Evolutionary conservation across 768 basidiomycete species (phyloP), one percentile per base, ranked within the genome.

Genomic region (Suillus alpinus): DNA sequence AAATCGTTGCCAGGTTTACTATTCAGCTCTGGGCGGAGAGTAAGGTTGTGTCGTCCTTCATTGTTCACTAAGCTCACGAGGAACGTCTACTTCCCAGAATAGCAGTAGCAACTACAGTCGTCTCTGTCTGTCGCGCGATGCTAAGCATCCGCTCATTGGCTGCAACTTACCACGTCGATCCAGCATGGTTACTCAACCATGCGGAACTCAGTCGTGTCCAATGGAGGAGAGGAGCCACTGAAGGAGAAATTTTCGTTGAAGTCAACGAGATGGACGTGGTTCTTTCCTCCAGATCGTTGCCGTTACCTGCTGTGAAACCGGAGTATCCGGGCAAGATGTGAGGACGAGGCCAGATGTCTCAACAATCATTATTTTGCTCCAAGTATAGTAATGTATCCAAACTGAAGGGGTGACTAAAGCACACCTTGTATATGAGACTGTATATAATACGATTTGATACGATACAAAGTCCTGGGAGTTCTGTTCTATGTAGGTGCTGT

Each of bases 121-220:
- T 78, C 29, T 70, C 75, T 8, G 73, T 78, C 37, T 77, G 74
- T 46, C 73, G 72, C 14, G 70, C 75, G 20, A 76, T 78, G 75
- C 70, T 80, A 51, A 76, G 72, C 59, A 77, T 79, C 50, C 73
- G 75, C 51, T 80, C 79, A 2, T 67, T 81, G n/a, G 77, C 81
- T 20, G 70, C 74, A 6, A 68, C 71, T 20, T 67, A 76, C 23
- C 76, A 78, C 32, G 76, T 80, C 7, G 76, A 78, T 37, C 73
- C 77, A 2, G 71, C 73, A 12, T 81, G 77, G 79, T 68, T 81
- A 9, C 72, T 83, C 32, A 81, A 73, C 65, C 74, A 78, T 63
- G 74, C 77, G 6, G 80, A 83, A 66, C 71, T 83, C 31, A 77
- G 75, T 46, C 78, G 80, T n/a, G 74, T 82, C 4, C 71, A 65